A percentile compares a stretch with the other conserved stretches of the same genome.
Conservation (phyloP, 352 stramenopile genomes). For the Phytophthora multivora region DNA sequence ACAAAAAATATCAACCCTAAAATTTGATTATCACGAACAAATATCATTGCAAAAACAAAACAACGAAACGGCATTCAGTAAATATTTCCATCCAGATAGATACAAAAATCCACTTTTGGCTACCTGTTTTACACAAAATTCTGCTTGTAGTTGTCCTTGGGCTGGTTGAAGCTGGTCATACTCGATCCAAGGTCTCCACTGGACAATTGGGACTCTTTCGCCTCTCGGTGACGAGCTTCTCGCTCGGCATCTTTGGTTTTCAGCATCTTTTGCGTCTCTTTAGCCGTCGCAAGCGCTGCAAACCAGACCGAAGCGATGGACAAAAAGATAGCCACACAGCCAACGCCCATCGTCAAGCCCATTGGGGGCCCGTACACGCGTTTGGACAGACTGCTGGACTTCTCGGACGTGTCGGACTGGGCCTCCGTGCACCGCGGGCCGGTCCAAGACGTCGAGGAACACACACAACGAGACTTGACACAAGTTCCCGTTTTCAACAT, state of each 20-base stretch:
- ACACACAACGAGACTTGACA: slow-evolving; percentile 58
- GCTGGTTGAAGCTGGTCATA: slow-evolving; percentile 13
- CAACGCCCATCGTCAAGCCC: slow-evolving; percentile 39
- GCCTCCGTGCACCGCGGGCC: slow-evolving; percentile 52
- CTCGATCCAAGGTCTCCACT: slow-evolving; percentile 7
- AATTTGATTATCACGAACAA: too few relatives aligned
- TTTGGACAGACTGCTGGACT: slow-evolving; percentile 32
- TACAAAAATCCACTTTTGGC: not conserved
- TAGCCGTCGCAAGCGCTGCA: slow-evolving; percentile 26
- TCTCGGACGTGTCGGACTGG: slow-evolving; percentile 35
- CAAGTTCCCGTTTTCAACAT: slow-evolving; percentile 54
- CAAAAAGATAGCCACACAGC: slow-evolving; percentile 32
- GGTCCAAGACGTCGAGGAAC: slow-evolving; percentile 53
- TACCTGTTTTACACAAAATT: slow-evolving; percentile 46
- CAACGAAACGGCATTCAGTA: slow-evolving; percentile 3
- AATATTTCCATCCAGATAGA: slow-evolving; percentile 4
- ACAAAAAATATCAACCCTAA: too few relatives aligned
- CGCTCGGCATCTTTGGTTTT: slow-evolving; percentile 17
- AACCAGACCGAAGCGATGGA: slow-evolving; percentile 41
- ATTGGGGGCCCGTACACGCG: slow-evolving; percentile 49
- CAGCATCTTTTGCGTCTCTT: slow-evolving; percentile 20
- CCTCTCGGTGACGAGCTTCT: slow-evolving; percentile 24
- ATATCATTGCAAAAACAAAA: not conserved
- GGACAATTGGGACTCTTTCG: slow-evolving; percentile 17
- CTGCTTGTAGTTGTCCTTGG: slow-evolving; percentile 55